phyloP scores from a whole-genome alignment of 2,329 filamentous ascomycete species.

The Nectriaceae sp. region DNA sequence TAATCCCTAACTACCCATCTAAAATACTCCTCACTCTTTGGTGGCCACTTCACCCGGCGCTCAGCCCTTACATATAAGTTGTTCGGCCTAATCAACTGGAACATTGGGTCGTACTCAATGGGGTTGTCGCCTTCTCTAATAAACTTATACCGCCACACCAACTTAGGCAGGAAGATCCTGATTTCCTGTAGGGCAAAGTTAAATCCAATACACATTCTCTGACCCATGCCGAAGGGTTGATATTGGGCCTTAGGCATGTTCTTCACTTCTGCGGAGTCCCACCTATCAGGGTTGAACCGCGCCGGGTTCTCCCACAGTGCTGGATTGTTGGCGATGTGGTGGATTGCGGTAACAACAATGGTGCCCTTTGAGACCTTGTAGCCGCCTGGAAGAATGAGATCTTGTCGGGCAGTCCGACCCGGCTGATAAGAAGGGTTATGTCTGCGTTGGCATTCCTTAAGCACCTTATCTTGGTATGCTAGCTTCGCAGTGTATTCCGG shows the following conservation, averaged over 20 bases:
- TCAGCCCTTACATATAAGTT: constrained; percentile 56
- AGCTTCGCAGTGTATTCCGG: constrained; percentile 50
- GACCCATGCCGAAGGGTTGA: constrained; percentile 59
- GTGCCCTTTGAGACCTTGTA: constrained; percentile 55
- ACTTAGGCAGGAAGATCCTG: constrained; percentile 59
- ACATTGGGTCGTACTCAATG: constrained; percentile 61
- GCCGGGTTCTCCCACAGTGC: constrained; percentile 59
- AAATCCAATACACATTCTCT: constrained; percentile 63
- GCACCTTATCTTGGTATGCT: constrained; percentile 55
- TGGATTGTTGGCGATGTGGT: constrained; percentile 55
- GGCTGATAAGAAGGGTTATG: constrained; percentile 65
- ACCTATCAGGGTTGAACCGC: constrained; percentile 60
- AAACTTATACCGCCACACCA: constrained; percentile 62
- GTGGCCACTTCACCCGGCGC: constrained; percentile 51
- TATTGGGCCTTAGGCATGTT: constrained; percentile 53
- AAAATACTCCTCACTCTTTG: constrained; percentile 19
- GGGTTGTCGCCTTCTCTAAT: constrained; percentile 48
- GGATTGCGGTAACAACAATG: constrained; percentile 55
- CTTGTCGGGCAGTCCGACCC: constrained; percentile 55
- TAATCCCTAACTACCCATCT: too few relatives aligned
- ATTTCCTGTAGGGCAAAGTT: constrained; percentile 65
- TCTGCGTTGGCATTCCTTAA: constrained; percentile 62
- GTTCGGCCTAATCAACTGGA: constrained; percentile 57
- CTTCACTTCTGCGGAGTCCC: constrained; percentile 57
- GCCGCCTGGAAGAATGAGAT: constrained; percentile 60